Conservation (phyloP, 2,329 filamentous ascomycete species). For the Didymella lethalis region DNA sequence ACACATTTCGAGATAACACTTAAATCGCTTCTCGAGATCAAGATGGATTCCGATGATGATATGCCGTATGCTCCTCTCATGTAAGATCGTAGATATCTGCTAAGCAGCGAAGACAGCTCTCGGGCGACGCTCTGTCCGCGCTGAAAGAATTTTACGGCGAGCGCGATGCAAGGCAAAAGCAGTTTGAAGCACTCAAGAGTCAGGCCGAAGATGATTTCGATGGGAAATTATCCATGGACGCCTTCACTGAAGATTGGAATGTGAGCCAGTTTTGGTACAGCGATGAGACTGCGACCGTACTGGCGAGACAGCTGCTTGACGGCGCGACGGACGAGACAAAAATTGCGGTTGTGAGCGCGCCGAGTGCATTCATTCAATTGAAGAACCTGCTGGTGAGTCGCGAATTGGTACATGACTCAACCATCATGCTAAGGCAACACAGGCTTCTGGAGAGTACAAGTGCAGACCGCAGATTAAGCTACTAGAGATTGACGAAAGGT, state of each 20-base stretch:
- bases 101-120: constrained; percentile 64
- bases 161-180: constrained; percentile 69
- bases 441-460: constrained; percentile 43
- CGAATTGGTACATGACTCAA: not conserved
- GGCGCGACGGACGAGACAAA: constrained; percentile 64
- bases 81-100: constrained; percentile 2
- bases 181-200: constrained; percentile 72
- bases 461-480: constrained; percentile 66
- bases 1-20: constrained; percentile 33
- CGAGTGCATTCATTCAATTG: constrained; percentile 78
- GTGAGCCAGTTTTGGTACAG: constrained; percentile 85
- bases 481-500: constrained; percentile 77
- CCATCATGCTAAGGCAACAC: constrained; percentile 4
- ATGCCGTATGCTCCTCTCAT: constrained; percentile 39
- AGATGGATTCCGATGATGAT: constrained; percentile 47
- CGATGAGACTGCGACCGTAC: constrained; percentile 70
- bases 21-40: constrained; percentile 11
- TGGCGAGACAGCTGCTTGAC: constrained; percentile 72
- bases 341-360: constrained; percentile 76
- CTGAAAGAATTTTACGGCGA: constrained; percentile 78
- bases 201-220: constrained; percentile 65
- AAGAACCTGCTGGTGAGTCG: constrained; percentile 71
- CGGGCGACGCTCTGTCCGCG: constrained; percentile 70
- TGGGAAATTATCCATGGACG: constrained; percentile 67
- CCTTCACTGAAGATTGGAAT: constrained; percentile 84